Evolutionary conservation across 2,329 filamentous ascomycete species (phyloP).

Genomic region (Aspergillus jensenii): DNA sequence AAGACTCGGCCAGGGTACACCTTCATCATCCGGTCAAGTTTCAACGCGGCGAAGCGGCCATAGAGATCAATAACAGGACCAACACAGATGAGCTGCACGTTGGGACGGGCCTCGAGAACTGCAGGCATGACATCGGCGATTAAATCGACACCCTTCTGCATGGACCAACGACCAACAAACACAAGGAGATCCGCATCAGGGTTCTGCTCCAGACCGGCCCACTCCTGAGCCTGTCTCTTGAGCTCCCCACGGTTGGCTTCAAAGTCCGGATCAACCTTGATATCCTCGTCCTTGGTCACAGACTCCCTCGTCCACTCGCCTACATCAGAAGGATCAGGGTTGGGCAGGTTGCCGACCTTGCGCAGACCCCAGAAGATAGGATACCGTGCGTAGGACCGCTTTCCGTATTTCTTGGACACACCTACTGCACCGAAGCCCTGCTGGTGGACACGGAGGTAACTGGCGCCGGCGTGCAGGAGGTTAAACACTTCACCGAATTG

Average conservation of each 20-base stretch:
- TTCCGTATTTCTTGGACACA: slow-evolving; percentile 69
- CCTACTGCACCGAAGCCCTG: slow-evolving; percentile 68
- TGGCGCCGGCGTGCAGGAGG: slow-evolving; percentile 64
- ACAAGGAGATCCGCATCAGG: slow-evolving; percentile 65
- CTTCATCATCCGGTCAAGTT: slow-evolving; percentile 64
- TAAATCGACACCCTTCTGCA: slow-evolving; percentile 68
- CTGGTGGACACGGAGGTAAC: slow-evolving; percentile 65
- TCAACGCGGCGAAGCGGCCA: slow-evolving; percentile 66
- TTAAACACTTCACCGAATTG: slow-evolving; percentile 71
- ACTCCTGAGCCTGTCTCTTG: slow-evolving; percentile 60
- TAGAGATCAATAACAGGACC: slow-evolving; percentile 68
- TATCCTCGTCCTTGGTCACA: no score
- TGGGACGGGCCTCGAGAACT: slow-evolving; percentile 55
- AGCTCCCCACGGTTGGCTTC: no score
- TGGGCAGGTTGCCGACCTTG: slow-evolving; percentile 64
- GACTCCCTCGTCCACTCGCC: slow-evolving; percentile 40
- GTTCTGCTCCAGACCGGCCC: slow-evolving; percentile 63
- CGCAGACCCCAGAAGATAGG: slow-evolving; percentile 69
- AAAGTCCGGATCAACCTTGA: no score
- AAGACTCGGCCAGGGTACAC: slow-evolving; percentile 65
- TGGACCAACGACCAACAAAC: slow-evolving; percentile 68
- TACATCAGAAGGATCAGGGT: slow-evolving; percentile 62
- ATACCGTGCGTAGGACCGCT: slow-evolving; percentile 66
- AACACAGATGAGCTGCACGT: slow-evolving; percentile 62
- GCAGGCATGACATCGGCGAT: slow-evolving; percentile 67